Evolutionary conservation across 2,329 filamentous ascomycete species (phyloP), one percentile per base, ranked within the genome.

Genomic region (Penicillium sp.): DNA sequence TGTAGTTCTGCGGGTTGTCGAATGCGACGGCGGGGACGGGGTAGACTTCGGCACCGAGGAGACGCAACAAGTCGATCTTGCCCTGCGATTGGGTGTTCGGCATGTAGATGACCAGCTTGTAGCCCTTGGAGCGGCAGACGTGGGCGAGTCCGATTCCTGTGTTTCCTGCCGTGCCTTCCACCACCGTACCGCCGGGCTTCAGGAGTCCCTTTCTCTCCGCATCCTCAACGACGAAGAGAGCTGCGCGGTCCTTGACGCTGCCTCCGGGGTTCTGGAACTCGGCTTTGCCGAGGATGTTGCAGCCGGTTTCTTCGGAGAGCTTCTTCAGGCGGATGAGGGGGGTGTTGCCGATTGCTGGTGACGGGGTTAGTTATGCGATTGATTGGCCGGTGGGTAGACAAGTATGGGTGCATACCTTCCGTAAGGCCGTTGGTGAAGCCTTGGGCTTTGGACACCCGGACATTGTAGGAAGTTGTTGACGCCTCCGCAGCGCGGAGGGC

Each of bases 241-340:
- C 93, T 2, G 93, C 93, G 56, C 93, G 87, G 73, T 98, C 93
- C 75, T 98, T 98, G 68, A 98, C 85, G 48, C 85, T 90, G 52
- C 93, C 93, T 59, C 93, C 93, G 1, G 93, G 93, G 76, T 98
- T 98, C 77, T 95, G 93, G 75, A 98, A 98, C 70, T 98, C 93
- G 62, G 93, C 90, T 71, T 98, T 98, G 64, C 91, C 93, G 35
- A 97, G 83, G 51, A 98, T 77, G 61, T 95, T 87, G 78, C 93
- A 97, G 57, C 90, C 89, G 0, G 93, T 97, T 65, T 94, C 80
- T 53, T 88, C 82, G 35, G 91, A 97, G 59, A 97, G 83, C 54
- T 77, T 81, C 71, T 95, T 91, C 44, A 98, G 77, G 42, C 87
- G 84, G 69, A 98, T 95, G 46, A 98, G 80, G 1, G 93, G 91